Evolutionary conservation across 768 basidiomycete genomes (phyloP).

Genomic region (Xerocomellus chrysenteron): DNA sequence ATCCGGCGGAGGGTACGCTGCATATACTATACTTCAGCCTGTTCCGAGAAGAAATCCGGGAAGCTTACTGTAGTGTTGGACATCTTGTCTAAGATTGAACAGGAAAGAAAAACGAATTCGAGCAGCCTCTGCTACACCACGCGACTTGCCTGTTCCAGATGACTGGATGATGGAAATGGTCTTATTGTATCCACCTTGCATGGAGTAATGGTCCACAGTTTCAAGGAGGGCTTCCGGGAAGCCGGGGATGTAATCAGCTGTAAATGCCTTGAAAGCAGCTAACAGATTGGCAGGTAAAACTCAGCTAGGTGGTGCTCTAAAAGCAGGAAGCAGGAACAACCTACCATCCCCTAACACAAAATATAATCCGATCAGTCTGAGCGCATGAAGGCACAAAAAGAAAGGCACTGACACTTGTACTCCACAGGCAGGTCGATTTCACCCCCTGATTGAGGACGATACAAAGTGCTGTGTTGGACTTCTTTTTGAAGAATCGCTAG

Average conservation of each 20-base stretch:
- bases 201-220: background rate
- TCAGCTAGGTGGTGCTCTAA: no score
- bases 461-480: background rate
- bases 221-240: background rate
- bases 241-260: rapidly evolving
- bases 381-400: background rate
- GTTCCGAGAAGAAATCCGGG: background rate
- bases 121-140: background rate
- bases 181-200: background rate
- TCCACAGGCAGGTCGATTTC: no score
- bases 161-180: background rate
- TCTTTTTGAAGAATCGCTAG: background rate
- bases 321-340: no score
- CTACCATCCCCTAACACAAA: no score
- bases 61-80: background rate
- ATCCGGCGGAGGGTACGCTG: background rate
- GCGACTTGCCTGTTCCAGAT: background rate
- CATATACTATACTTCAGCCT: background rate
- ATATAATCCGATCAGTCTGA: background rate
- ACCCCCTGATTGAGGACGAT: background rate
- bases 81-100: background rate
- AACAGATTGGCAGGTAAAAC: no score
- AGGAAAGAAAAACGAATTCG: background rate
- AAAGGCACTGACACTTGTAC: background rate
- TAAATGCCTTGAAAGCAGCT: background rate